Conservation (phyloP, 1,284 basidiomycete species). For the Ustilago curta region DNA sequence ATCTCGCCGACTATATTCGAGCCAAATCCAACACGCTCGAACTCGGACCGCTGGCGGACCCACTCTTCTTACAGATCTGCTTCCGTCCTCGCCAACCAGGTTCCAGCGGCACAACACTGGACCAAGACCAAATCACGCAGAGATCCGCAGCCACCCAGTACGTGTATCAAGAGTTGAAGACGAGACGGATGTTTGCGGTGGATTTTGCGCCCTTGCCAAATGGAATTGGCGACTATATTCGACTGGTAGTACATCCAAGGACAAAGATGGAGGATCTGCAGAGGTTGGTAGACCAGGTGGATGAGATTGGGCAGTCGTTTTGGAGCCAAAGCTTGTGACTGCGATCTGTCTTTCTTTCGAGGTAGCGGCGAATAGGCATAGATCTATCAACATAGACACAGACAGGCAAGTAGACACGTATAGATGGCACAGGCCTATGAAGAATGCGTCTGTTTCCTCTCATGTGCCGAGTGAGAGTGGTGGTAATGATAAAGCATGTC, state of each 20-base stretch:
- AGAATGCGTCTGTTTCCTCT: too few relatives aligned
- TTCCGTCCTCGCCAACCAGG: slow-evolving; percentile 50
- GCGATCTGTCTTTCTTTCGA: too few relatives aligned
- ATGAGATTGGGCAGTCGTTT: slow-evolving; percentile 38
- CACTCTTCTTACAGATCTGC: slow-evolving; percentile 64
- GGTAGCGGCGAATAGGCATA: background rate
- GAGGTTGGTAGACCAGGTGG: slow-evolving; percentile 55
- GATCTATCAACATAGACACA: too few relatives aligned
- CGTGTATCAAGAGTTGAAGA: slow-evolving; percentile 39
- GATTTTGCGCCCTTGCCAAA: slow-evolving; percentile 63
- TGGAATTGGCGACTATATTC: slow-evolving; percentile 54
- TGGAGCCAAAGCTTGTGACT: too few relatives aligned
- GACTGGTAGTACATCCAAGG: slow-evolving; percentile 63
- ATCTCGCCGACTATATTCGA: slow-evolving; percentile 48
- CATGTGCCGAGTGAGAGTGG: too few relatives aligned
- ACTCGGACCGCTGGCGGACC: slow-evolving; percentile 53
- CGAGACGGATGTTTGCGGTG: slow-evolving; percentile 55
- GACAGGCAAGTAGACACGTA: too few relatives aligned
- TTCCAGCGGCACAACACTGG: background rate
- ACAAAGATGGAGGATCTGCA: slow-evolving; percentile 46
- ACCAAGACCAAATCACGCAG: slow-evolving; percentile 16
- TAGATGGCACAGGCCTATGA: too few relatives aligned
- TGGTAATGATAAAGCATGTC: too few relatives aligned
- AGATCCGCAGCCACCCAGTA: slow-evolving; percentile 30
- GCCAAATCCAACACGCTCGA: slow-evolving; percentile 44